A percentile compares a stretch with the other conserved stretches of the same genome.
phyloP scores from a whole-genome alignment of 495 filamentous ascomycete genomes.

The Talaromyces stipitatus region DNA sequence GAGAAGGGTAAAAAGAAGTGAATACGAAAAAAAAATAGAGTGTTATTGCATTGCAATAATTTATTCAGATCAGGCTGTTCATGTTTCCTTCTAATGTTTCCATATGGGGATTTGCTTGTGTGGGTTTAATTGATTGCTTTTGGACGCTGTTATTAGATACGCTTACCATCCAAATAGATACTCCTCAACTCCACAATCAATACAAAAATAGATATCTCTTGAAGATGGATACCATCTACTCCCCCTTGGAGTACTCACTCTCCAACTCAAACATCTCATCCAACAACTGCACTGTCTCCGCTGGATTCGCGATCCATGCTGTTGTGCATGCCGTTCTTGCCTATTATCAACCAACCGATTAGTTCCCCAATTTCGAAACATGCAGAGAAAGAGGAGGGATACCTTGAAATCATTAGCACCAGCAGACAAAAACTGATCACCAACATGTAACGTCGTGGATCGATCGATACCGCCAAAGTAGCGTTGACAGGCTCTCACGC shows the following conservation, averaged over 20 bases:
- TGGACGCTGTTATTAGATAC: too few relatives aligned
- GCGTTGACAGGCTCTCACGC: slow-evolving; percentile 83
- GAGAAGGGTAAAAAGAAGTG: too few relatives aligned
- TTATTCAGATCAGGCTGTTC: too few relatives aligned
- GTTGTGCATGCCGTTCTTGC: slow-evolving; percentile 58
- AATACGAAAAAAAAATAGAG: too few relatives aligned
- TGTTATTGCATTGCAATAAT: too few relatives aligned
- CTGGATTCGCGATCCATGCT: slow-evolving; percentile 87
- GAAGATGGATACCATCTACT: too few relatives aligned
- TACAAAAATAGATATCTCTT: not conserved
- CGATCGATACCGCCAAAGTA: slow-evolving; percentile 74
- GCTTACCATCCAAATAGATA: not conserved
- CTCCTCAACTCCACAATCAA: not conserved
- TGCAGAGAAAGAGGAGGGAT: not conserved
- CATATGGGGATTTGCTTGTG: too few relatives aligned
- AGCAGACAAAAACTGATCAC: slow-evolving; percentile 92
- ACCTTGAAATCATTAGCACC: slow-evolving; percentile 97
- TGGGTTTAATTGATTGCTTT: too few relatives aligned
- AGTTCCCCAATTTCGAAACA: not conserved
- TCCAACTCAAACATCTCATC: slow-evolving; percentile 58
- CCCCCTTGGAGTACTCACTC: not conserved
- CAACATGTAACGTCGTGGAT: slow-evolving; percentile 69
- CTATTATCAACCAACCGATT: slow-evolving; percentile 19
- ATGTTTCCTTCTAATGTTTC: too few relatives aligned
- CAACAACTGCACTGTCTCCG: slow-evolving; percentile 79